Evolutionary conservation across 2,329 filamentous ascomycete species (phyloP).

Genomic region (Graphilbum sp.): DNA sequence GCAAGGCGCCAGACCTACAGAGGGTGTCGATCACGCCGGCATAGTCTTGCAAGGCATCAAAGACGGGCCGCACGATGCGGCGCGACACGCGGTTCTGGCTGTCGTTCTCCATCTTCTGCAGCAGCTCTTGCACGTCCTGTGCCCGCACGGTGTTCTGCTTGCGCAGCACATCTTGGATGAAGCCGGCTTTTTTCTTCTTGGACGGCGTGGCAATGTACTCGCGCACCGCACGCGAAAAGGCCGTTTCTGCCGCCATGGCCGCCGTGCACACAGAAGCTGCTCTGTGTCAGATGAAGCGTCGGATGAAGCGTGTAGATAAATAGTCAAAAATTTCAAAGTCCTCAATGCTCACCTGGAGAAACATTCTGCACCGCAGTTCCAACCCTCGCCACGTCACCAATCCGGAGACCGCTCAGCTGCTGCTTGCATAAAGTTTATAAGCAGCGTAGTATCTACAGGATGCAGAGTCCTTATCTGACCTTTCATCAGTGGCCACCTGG

Average conservation of each 20-base stretch:
- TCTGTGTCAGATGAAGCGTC: too few species aligned
- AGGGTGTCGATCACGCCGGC: not conserved
- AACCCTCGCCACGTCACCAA: too few species aligned
- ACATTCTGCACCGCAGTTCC: too few species aligned
- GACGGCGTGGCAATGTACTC: not conserved
- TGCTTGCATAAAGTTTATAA: too few species aligned
- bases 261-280: too few species aligned
- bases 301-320: too few species aligned
- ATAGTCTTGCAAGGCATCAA: not conserved
- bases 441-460: too few species aligned
- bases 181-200: slow-evolving; percentile 1
- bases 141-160: not conserved
- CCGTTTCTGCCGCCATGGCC: not conserved
- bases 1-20: not conserved
- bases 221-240: slow-evolving; percentile 1
- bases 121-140: not conserved
- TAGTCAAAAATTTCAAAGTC: too few species aligned
- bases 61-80: not conserved
- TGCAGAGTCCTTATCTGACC: too few species aligned
- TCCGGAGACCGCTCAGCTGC: too few species aligned
- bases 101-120: not conserved
- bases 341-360: too few species aligned
- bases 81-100: not conserved
- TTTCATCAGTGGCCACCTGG: too few species aligned
- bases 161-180: slow-evolving; percentile 1